phyloP scores from a whole-genome alignment of 2,329 filamentous ascomycete genomes.

The Colletotrichum chlorophyti region DNA sequence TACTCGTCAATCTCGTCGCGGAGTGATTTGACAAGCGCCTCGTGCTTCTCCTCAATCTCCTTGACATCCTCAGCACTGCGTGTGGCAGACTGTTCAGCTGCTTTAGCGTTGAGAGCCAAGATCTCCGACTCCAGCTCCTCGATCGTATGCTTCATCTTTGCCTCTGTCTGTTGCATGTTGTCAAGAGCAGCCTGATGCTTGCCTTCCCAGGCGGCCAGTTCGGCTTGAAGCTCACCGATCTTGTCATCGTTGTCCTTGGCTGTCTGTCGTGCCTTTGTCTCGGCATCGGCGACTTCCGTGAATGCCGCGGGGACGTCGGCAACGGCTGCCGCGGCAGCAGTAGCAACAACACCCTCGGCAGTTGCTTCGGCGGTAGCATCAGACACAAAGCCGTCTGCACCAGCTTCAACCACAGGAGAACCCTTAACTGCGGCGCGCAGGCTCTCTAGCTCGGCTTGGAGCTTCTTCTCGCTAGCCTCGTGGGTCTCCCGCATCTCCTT shows the following conservation, averaged over 20 bases:
- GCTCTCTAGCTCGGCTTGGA: conserved; percentile 73
- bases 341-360: conserved; percentile 18
- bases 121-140: conserved; percentile 72
- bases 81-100: conserved; percentile 48
- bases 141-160: conserved; percentile 75
- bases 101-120: conserved; percentile 59
- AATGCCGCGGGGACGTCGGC: conserved; percentile 24
- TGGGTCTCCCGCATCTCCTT: conserved; percentile 76
- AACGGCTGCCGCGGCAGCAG: conserved; percentile 13
- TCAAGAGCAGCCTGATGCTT: conserved; percentile 77
- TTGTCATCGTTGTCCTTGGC: conserved; percentile 57
- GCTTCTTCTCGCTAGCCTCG: conserved; percentile 75
- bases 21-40: conserved; percentile 66
- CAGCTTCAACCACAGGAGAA: background rate
- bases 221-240: conserved; percentile 71
- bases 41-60: conserved; percentile 61
- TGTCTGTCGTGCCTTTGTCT: conserved; percentile 38
- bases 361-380: conserved; percentile 22
- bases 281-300: conserved; percentile 35
- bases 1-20: conserved; percentile 83
- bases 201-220: conserved; percentile 76
- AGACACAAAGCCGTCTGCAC: conserved; percentile 4
- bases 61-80: conserved; percentile 50
- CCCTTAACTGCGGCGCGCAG: conserved; percentile 62
- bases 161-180: conserved; percentile 75